A percentile compares a stretch with the other conserved stretches of the same genome.
Conservation (phyloP, 2,329 filamentous ascomycete species). For the Coleophoma cylindrospora region DNA sequence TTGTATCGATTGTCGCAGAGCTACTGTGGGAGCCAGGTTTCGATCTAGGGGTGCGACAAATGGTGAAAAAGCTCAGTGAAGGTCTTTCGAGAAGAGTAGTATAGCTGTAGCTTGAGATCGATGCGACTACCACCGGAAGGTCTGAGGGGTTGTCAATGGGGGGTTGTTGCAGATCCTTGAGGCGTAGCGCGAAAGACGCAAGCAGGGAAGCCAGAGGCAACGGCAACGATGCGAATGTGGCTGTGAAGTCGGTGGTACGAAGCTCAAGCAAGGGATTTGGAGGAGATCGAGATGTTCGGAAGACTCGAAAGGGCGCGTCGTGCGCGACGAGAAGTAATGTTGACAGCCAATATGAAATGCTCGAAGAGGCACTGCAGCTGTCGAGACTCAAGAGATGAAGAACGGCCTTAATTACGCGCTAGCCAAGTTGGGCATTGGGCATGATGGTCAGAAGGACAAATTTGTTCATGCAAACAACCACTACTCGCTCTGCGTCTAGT, state of each 20-base stretch:
- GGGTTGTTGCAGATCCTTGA: neutral
- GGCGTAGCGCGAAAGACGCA: conserved; percentile 1
- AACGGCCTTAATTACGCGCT: neutral
- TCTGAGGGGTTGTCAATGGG: neutral
- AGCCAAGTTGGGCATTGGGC: too few species aligned
- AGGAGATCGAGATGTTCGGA: conserved; percentile 7
- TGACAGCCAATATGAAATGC: conserved; percentile 6
- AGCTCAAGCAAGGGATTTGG: conserved; percentile 1
- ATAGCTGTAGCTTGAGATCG: neutral
- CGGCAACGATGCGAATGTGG: neutral
- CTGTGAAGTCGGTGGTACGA: neutral
- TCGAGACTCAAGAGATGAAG: conserved; percentile 11
- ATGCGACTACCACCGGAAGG: neutral
- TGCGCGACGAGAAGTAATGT: conserved; percentile 12
- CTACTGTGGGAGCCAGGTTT: neutral
- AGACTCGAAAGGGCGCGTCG: conserved; percentile 8
- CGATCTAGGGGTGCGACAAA: neutral
- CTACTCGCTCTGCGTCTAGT: too few species aligned
- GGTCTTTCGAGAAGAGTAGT: neutral
- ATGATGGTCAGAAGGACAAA: too few species aligned
- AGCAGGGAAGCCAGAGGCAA: neutral
- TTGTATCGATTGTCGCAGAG: neutral
- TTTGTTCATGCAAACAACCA: too few species aligned
- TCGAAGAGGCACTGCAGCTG: neutral
- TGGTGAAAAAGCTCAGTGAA: neutral